Percentiles rank a stretch among this genome's conserved stretches.
Conservation (phyloP, 2,329 filamentous ascomycete species). For the Epichloe sibirici region DNA sequence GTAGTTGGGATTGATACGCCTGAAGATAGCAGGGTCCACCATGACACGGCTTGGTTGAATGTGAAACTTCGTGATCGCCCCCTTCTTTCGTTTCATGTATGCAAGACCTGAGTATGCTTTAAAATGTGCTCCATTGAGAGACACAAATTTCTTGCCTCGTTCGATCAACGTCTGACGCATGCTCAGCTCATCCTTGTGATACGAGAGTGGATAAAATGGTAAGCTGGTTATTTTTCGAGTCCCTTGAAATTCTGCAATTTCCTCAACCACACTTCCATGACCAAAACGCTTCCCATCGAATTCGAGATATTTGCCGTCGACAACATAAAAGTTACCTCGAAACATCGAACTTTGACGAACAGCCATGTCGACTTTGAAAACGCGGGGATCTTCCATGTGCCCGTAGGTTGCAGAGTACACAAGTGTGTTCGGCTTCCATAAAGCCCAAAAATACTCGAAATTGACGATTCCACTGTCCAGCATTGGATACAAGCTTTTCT, state of each 20-base stretch:
- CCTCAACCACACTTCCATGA: conserved; percentile 55
- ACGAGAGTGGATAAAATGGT: conserved; percentile 63
- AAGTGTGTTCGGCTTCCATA: conserved; percentile 79
- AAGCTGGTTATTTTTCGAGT: conserved; percentile 72
- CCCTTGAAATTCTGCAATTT: conserved; percentile 67
- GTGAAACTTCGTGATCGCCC: conserved; percentile 55
- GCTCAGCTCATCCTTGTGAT: conserved; percentile 59
- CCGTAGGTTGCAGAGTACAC: conserved; percentile 70
- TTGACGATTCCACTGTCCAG: conserved; percentile 74
- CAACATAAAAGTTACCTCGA: conserved; percentile 61
- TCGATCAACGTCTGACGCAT: conserved; percentile 58
- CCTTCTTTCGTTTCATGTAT: conserved; percentile 70
- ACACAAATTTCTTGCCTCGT: conserved; percentile 73
- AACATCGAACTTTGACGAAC: conserved; percentile 58
- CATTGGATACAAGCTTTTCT: conserved; percentile 68
- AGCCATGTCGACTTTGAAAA: conserved; percentile 70
- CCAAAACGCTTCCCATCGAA: conserved; percentile 83
- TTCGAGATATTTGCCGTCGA: conserved; percentile 73
- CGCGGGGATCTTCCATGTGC: conserved; percentile 60
- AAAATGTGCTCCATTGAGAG: conserved; percentile 73
- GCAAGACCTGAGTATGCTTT: conserved; percentile 73
- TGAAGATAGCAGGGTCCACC: conserved; percentile 73
- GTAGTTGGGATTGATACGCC: conserved; percentile 79
- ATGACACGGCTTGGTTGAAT: conserved; percentile 80
- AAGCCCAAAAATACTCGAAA: conserved; percentile 77